These are phyloP conservation scores for Quercus gilva DNA, from an alignment of 306 rosid species.

Conservation along the genomic window DNA sequence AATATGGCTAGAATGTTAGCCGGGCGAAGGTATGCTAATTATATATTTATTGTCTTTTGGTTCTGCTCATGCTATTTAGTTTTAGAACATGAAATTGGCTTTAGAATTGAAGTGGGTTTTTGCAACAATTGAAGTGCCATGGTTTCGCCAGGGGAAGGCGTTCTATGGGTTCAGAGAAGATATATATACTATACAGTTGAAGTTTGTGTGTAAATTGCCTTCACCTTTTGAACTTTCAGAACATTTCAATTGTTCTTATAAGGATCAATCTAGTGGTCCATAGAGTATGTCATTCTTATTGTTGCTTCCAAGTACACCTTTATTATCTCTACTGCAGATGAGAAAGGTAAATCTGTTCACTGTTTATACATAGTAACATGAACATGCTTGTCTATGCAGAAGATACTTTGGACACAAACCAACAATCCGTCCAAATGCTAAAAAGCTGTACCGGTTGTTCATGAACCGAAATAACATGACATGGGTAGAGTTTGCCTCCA, in stretches of 20 bases:
- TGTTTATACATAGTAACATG: constrained; percentile 4
- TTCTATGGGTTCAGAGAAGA: not conserved
- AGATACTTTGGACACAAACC: constrained; percentile 89
- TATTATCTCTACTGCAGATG: not conserved
- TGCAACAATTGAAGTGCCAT: not conserved
- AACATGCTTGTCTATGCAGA: constrained; percentile 44
- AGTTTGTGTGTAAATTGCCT: not conserved
- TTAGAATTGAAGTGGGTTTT: not conserved
- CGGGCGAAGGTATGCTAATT: constrained; percentile 69
- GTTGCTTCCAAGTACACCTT: not conserved
- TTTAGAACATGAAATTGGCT: not conserved
- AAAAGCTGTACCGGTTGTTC: constrained; percentile 57
- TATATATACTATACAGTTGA: not conserved
- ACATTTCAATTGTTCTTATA: not conserved
- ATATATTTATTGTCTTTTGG: not conserved
- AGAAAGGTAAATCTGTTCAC: not conserved
- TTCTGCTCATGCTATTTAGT: not conserved
- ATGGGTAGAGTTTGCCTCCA: constrained; percentile 76
- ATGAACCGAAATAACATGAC: constrained; percentile 46
- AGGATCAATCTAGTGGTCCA: not conserved
- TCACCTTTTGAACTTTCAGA: not conserved
- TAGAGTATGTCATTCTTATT: not conserved
- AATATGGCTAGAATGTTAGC: constrained; percentile 96
- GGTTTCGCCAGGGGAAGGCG: not conserved
- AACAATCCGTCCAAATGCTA: constrained; percentile 83